Percentiles rank a stretch among this genome's conserved stretches.
These are phyloP conservation scores for Fragilariopsis cylindrus DNA, from an alignment of 108 stramenopile species.

Conservation along the genomic window DNA sequence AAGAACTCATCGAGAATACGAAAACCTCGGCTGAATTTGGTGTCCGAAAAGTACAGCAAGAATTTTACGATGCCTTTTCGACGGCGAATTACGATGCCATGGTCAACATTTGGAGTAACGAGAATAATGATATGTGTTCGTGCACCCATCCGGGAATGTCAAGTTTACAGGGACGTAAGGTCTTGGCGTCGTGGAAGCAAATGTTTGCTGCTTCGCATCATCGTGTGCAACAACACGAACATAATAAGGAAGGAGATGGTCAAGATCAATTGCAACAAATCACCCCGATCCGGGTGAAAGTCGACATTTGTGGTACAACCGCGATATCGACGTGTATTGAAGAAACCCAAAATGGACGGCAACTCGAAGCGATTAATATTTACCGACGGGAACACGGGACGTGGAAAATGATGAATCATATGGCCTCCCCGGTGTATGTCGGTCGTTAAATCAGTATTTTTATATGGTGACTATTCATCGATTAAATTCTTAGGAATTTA, in stretches of 20 bases:
- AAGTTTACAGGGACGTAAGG: not conserved
- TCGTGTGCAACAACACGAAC: not conserved
- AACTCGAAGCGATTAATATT: slow-evolving; percentile 31
- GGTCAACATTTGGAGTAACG: slow-evolving; percentile 20
- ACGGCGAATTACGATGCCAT: slow-evolving; percentile 26
- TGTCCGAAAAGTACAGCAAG: slow-evolving; percentile 26
- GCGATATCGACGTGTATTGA: slow-evolving; percentile 32
- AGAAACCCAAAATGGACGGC: not conserved
- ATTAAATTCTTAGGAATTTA: too few species aligned
- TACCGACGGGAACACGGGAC: slow-evolving; percentile 30
- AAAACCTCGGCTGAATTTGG: slow-evolving; percentile 34
- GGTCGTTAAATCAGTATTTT: too few species aligned
- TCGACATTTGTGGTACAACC: slow-evolving; percentile 28
- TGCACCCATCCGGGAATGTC: slow-evolving; percentile 26
- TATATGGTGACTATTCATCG: too few species aligned
- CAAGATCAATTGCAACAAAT: not conserved
- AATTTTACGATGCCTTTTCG: slow-evolving; percentile 39
- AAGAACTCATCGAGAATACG: slow-evolving; percentile 17
- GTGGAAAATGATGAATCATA: slow-evolving; percentile 36
- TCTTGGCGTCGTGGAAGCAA: slow-evolving; percentile 26
- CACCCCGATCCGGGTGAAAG: not conserved
- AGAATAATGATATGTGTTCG: not conserved
- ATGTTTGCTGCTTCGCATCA: slow-evolving; percentile 8
- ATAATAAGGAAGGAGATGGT: not conserved
- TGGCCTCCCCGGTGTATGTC: slow-evolving; percentile 20